Conservation (phyloP, 768 basidiomycete genomes). For the Gymnopilus dilepis region DNA sequence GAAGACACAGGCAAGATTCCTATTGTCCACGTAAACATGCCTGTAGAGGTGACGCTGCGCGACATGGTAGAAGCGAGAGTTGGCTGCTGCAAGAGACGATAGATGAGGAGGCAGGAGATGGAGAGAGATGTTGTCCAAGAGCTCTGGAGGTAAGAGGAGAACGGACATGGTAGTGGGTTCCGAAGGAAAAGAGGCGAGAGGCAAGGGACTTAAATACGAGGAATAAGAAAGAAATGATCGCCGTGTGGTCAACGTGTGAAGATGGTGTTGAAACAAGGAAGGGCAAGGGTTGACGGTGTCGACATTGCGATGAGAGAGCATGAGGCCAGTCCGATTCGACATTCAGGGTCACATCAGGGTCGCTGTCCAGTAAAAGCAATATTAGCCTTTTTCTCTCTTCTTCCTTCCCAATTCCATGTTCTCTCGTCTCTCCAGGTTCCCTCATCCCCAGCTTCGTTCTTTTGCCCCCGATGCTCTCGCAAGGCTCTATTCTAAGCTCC, state of each 20-base stretch:
- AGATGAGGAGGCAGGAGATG: constrained; percentile 43
- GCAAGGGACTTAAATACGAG: constrained; percentile 27
- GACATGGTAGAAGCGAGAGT: constrained; percentile 45
- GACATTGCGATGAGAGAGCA: constrained; percentile 21
- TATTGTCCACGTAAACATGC: constrained; percentile 51
- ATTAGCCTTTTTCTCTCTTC: constrained; percentile 23
- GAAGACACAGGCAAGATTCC: constrained; percentile 53
- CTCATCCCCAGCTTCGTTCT: constrained; percentile 1
- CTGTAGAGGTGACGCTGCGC: constrained; percentile 72
- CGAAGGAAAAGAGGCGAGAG: constrained; percentile 21
- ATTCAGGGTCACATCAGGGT: constrained; percentile 18
- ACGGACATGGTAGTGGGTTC: constrained; percentile 46
- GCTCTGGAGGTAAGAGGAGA: constrained; percentile 60
- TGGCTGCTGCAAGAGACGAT: constrained; percentile 51
- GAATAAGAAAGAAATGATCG: constrained; percentile 40
- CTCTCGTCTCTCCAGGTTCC: constrained; percentile 3
- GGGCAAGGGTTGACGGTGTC: constrained; percentile 28
- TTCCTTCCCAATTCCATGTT: constrained; percentile 16
- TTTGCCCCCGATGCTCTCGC: constrained; percentile 27
- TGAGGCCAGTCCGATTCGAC: constrained; percentile 13
- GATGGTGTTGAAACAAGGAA: constrained; percentile 28
- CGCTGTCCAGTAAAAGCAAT: constrained; percentile 17
- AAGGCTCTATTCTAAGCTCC: constrained; percentile 19
- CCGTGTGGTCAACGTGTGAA: constrained; percentile 39
- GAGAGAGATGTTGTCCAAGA: constrained; percentile 57